These are phyloP conservation scores for Taphrina wiesneri DNA, from an alignment of 1,139 yeast genomes.

Conservation along the genomic window DNA sequence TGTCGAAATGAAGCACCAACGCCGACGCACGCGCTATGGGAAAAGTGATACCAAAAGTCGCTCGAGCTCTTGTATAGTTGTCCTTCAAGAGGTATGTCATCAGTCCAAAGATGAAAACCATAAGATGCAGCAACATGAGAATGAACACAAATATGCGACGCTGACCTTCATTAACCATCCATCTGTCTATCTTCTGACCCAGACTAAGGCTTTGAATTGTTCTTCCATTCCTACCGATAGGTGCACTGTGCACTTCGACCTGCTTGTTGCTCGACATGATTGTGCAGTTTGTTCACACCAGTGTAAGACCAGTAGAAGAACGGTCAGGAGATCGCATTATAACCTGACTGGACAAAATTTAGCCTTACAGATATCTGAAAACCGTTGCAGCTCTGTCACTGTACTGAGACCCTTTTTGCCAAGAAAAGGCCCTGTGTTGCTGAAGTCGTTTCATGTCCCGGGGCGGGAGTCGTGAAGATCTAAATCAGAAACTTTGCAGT, in stretches of 20 bases:
- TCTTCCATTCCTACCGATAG: background rate
- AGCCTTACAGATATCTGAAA: background rate
- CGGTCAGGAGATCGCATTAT: background rate
- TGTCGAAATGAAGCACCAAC: slow-evolving; percentile 28
- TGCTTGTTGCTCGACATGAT: background rate
- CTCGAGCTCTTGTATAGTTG: slow-evolving; percentile 3
- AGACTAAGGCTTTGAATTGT: slow-evolving; percentile 2
- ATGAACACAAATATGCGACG: slow-evolving; percentile 12
- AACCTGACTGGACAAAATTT: background rate
- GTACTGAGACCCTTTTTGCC: slow-evolving; percentile 4
- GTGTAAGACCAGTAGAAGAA: background rate
- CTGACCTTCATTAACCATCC: slow-evolving; percentile 35
- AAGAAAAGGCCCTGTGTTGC: background rate
- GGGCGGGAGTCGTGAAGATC: background rate
- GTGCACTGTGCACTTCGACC: background rate
- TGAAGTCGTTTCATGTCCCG: background rate
- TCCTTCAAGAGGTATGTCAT: slow-evolving; percentile 16
- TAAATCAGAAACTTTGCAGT: background rate
- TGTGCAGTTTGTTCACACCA: background rate
- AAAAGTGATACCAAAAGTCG: slow-evolving; percentile 19
- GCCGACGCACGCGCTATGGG: slow-evolving; percentile 32
- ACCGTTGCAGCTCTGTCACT: background rate
- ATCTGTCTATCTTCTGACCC: slow-evolving; percentile 28
- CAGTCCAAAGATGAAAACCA: slow-evolving; percentile 28
- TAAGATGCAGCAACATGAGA: slow-evolving; percentile 20